Evolutionary conservation across 75 land plant genomes (phyloP).

Genomic region (Ceratopteris richardii): DNA sequence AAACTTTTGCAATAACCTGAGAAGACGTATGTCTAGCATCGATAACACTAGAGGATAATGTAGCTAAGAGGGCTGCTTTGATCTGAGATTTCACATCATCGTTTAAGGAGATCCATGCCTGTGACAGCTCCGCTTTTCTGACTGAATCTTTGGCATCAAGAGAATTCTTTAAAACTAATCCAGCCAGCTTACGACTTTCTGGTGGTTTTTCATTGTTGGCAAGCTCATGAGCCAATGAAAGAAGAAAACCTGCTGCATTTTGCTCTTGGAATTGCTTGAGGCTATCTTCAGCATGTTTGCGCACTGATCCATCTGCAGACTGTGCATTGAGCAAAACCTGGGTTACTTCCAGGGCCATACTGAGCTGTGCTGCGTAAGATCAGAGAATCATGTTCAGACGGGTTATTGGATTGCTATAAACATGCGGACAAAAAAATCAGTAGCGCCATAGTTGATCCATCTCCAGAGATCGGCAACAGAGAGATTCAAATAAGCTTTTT

Average conservation of each 20-base stretch:
- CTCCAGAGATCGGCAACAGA: no score
- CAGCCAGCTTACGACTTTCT: conserved; percentile 49
- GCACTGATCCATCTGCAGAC: conserved; percentile 10
- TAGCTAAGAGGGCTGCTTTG: conserved; percentile 38
- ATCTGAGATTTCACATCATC: conserved; percentile 34
- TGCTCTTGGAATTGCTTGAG: conserved; percentile 20
- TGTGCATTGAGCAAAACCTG: conserved; percentile 14
- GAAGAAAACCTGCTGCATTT: conserved; percentile 40
- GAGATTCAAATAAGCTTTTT: no score
- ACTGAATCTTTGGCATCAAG: conserved; percentile 58
- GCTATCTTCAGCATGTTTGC: conserved; percentile 14
- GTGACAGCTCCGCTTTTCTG: conserved; percentile 34
- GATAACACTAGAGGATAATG: conserved; percentile 34
- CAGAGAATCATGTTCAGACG: no score
- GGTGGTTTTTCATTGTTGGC: conserved; percentile 43
- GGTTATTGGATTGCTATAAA: no score
- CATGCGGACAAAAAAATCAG: no score
- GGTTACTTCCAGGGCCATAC: conserved; percentile 11
- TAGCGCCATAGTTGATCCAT: no score
- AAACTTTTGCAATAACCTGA: conserved; percentile 70
- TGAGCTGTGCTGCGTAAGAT: background rate
- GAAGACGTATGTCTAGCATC: conserved; percentile 68
- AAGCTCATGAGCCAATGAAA: conserved; percentile 50
- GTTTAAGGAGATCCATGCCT: conserved; percentile 48
- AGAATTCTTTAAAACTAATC: conserved; percentile 61